Percentiles rank a stretch among this genome's conserved stretches.
Evolutionary conservation across 345 rosid species (phyloP).

Genomic region (Hibiscus tridactylites): DNA sequence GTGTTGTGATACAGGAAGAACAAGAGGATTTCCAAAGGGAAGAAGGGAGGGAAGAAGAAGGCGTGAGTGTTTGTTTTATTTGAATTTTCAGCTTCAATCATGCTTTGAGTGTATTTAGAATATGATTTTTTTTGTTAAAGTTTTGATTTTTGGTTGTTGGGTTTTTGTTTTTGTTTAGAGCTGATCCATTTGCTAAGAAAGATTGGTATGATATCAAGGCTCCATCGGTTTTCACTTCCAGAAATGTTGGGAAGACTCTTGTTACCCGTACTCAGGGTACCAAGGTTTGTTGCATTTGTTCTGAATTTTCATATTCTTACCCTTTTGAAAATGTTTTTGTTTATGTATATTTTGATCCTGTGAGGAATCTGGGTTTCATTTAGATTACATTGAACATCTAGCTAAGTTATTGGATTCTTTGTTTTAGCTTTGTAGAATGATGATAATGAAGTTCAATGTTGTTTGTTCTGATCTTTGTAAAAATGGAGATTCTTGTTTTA

Average conservation of each 20-base stretch:
- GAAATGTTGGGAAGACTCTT: not conserved
- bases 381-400: not conserved
- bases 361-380: not conserved
- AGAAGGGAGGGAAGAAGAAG: conserved; percentile 2
- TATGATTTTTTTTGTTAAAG: not conserved
- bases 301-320: not conserved
- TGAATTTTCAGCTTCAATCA: not conserved
- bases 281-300: not conserved
- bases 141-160: not conserved
- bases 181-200: conserved; percentile 2
- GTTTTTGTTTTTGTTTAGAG: not conserved
- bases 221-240: not conserved
- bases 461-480: not conserved
- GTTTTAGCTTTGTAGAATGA: not conserved
- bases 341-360: not conserved
- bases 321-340: too few relatives aligned
- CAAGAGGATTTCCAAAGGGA: conserved; percentile 1
- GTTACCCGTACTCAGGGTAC: conserved; percentile 3
- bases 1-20: not conserved
- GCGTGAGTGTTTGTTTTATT: not conserved
- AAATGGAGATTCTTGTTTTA: not conserved
- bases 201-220: conserved; percentile 3
- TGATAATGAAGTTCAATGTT: not conserved
- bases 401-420: not conserved
- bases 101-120: not conserved